Conservation (phyloP, 2,329 filamentous ascomycete genomes). For the Aspergillus fructus region DNA sequence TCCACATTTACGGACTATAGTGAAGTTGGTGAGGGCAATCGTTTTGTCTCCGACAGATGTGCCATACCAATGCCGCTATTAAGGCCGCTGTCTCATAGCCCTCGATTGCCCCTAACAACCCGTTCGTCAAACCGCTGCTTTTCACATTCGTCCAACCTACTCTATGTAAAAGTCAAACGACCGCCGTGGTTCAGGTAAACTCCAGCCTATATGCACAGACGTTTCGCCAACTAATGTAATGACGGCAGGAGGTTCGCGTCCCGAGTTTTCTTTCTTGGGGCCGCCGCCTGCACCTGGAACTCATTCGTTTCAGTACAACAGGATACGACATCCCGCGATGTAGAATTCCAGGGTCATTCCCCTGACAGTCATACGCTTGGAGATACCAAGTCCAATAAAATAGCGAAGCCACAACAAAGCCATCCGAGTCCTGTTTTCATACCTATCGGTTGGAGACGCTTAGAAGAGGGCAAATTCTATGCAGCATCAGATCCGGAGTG, state of each 20-base stretch:
- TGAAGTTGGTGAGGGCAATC: background rate
- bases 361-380: background rate
- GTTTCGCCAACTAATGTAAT: background rate
- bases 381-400: background rate
- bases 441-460: conserved; percentile 56
- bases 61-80: conserved; percentile 34
- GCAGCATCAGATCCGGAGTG: conserved; percentile 59
- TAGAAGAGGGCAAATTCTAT: conserved; percentile 32
- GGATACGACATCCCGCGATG: conserved; percentile 19
- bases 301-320: conserved; percentile 32
- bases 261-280: conserved; percentile 31
- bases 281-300: conserved; percentile 34
- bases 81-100: conserved; percentile 28
- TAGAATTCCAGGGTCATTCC: conserved; percentile 1
- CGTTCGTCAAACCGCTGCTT: conserved; percentile 20
- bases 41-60: conserved; percentile 7
- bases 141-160: conserved; percentile 24
- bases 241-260: conserved; percentile 28
- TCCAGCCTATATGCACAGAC: background rate
- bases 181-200: conserved; percentile 37
- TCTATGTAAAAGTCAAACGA: conserved; percentile 34
- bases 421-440: conserved; percentile 56
- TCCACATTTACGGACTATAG: background rate
- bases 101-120: conserved; percentile 24
- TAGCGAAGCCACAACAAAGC: conserved; percentile 24